Percentiles rank a stretch among this genome's conserved stretches.
Conservation (phyloP, 805 yeast species). For the Ogataea pini region DNA sequence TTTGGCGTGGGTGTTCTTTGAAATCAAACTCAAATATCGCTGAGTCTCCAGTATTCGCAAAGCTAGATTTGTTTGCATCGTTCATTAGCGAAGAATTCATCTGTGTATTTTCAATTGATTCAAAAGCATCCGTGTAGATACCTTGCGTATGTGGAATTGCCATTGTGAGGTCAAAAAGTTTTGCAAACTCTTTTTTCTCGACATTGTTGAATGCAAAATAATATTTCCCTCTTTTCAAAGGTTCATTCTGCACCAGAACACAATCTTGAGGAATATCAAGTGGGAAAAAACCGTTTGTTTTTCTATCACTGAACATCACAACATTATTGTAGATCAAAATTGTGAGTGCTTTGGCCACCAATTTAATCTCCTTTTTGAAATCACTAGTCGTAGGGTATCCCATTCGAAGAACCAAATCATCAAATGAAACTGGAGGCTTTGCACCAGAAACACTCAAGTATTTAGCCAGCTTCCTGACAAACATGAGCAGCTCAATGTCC, state of each 20-base stretch:
- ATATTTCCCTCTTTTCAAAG: conserved; percentile 19
- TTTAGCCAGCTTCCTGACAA: conserved; percentile 24
- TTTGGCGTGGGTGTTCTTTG: neutral
- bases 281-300: conserved; percentile 7
- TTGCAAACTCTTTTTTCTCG: conserved; percentile 4
- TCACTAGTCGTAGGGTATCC: conserved; percentile 10
- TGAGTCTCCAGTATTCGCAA: conserved; percentile 3
- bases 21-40: conserved; percentile 7
- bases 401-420: conserved; percentile 2
- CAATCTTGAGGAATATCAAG: conserved; percentile 20
- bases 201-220: conserved; percentile 12
- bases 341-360: conserved; percentile 20
- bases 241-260: conserved; percentile 15
- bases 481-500: conserved; percentile 21
- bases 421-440: conserved; percentile 9
- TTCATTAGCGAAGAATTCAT: conserved; percentile 13
- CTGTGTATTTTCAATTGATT: conserved; percentile 16
- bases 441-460: conserved; percentile 6
- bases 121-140: conserved; percentile 3
- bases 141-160: conserved; percentile 2
- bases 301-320: conserved; percentile 15
- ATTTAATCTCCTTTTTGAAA: neutral
- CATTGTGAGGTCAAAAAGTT: conserved; percentile 11
- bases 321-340: conserved; percentile 23
- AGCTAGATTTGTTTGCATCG: neutral